Evolutionary conservation across 116 monocot genomes (phyloP).

Genomic region (Cymodocea nodosa): DNA sequence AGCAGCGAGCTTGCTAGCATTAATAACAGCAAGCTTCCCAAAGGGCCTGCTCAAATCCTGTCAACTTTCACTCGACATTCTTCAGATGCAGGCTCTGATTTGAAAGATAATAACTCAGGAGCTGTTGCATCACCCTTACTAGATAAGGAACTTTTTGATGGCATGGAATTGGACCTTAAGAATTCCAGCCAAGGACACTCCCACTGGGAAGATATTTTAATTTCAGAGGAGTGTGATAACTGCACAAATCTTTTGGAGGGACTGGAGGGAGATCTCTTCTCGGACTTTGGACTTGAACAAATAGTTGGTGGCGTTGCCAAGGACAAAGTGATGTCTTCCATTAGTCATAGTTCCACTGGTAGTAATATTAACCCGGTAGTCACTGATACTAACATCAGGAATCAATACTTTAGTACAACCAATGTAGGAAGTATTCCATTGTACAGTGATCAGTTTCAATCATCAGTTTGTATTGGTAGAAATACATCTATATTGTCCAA

Average conservation of each 20-base stretch:
- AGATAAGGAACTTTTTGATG: conserved; percentile 49
- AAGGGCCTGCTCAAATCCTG: conserved; percentile 4
- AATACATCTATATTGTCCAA: conserved; percentile 6
- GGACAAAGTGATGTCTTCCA: conserved; percentile 21
- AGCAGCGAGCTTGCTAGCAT: conserved; percentile 2
- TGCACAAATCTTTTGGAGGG: conserved; percentile 25
- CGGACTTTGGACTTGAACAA: conserved; percentile 33
- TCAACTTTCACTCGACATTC: conserved; percentile 1
- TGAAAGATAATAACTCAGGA: conserved; percentile 8
- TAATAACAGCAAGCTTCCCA: conserved; percentile 2
- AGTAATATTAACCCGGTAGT: conserved; percentile 3
- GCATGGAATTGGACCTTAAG: conserved; percentile 47
- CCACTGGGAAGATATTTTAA: conserved; percentile 41
- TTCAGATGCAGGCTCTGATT: not conserved
- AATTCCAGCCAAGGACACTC: conserved; percentile 12
- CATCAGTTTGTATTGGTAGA: conserved; percentile 7
- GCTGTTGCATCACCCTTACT: conserved; percentile 7
- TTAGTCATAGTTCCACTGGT: conserved; percentile 14
- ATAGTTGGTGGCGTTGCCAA: conserved; percentile 24
- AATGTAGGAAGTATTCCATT: conserved; percentile 8
- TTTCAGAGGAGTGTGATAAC: conserved; percentile 11
- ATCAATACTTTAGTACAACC: conserved; percentile 18
- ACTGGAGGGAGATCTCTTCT: conserved; percentile 17
- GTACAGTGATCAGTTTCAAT: conserved; percentile 10
- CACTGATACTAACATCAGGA: conserved; percentile 4